Base-by-base conservation (phyloP, 2,329 filamentous ascomycete species). In the Sclerotiophoma versabilis region DNA sequence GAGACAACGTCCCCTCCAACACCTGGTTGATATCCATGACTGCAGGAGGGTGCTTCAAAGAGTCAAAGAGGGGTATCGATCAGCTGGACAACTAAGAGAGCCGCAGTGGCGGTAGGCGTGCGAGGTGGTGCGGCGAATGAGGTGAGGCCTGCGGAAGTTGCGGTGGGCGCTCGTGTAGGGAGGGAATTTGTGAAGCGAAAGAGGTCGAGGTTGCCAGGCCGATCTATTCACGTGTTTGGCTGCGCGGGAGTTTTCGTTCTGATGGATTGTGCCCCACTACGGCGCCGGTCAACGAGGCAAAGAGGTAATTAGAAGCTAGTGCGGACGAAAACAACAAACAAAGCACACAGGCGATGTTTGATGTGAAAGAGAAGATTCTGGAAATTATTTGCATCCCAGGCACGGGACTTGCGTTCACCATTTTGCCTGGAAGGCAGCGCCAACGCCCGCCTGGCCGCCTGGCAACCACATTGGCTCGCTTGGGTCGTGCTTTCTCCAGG, bases 11-110 rank as follows among this genome's bases (percentile, higher is more conserved):
- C 83, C 93, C 93, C 80, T 92, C 87, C 83, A 99, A 90, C 83
- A 99, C 93, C 82, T 92, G 89, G 83, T 93, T 96, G 83, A 98
- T 96, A 83, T 98, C 92, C 90, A 96, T 93, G 82, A 86, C 92
- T 78, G 74, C 61, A 64, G 65, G 68, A 69, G 70, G 69, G 68
- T 54, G 62, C 54, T 58, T 59, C 49, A 46, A 54, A 53, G 61
- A 53, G 30, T 58, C 54, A 63, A 59, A 61, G 61, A 62, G 54
- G 65, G 59, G 64, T 67, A 63, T 65, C 57, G 57, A 51, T 57
- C 41, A 57, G 57, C 39, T 34, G 54, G 43, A 49, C 47, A 49
- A 39, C 51, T 50, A 45, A 55, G 50, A 62, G 54, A 54, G 55
- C 60, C 60, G 59, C 53, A 51, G 63, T 43, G 57, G 63, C 60